Evolutionary conservation across 108 stramenopile genomes (phyloP).

Genomic region (Nannochloropsis salina): DNA sequence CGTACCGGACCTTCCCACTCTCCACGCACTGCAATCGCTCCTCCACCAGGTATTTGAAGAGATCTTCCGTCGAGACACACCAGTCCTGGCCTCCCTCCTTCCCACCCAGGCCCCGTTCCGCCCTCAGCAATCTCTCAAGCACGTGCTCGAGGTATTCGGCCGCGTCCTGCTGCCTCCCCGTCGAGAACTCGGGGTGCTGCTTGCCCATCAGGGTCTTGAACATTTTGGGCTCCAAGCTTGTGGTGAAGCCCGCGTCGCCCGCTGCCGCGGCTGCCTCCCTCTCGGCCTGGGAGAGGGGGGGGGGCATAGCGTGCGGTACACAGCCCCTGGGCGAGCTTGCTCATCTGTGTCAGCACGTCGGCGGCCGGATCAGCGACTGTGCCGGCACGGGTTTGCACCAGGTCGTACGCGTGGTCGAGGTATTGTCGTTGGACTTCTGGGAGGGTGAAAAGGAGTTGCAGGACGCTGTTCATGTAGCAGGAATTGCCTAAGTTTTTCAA

Average conservation of each 20-base stretch:
- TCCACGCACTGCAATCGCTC: constrained; percentile 64
- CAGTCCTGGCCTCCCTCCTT: constrained; percentile 5
- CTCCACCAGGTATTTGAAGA: constrained; percentile 75
- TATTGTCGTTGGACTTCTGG: constrained; percentile 73
- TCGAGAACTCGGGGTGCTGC: constrained; percentile 87
- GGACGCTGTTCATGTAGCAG: constrained; percentile 88
- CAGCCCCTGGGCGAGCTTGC: constrained; percentile 28
- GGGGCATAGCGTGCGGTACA: constrained; percentile 27
- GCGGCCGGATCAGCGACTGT: constrained; percentile 56
- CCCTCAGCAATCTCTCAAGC: constrained; percentile 71
- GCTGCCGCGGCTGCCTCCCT: background rate
- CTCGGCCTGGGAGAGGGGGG: background rate
- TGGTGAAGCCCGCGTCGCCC: constrained; percentile 26
- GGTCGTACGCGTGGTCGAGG: background rate
- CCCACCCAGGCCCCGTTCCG: constrained; percentile 56
- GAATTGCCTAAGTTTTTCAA: constrained; percentile 94
- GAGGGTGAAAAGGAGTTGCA: constrained; percentile 71
- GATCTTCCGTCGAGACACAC: constrained; percentile 9
- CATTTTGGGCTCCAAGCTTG: constrained; percentile 78
- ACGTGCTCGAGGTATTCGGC: constrained; percentile 88
- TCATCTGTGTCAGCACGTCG: constrained; percentile 25
- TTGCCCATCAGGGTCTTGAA: constrained; percentile 84
- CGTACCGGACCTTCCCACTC: constrained; percentile 50
- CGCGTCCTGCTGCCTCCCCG: constrained; percentile 97
- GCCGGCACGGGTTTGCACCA: constrained; percentile 28